These are phyloP conservation scores for Peronosclerospora sorghi DNA, from an alignment of 352 stramenopile species.

Conservation along the genomic window DNA sequence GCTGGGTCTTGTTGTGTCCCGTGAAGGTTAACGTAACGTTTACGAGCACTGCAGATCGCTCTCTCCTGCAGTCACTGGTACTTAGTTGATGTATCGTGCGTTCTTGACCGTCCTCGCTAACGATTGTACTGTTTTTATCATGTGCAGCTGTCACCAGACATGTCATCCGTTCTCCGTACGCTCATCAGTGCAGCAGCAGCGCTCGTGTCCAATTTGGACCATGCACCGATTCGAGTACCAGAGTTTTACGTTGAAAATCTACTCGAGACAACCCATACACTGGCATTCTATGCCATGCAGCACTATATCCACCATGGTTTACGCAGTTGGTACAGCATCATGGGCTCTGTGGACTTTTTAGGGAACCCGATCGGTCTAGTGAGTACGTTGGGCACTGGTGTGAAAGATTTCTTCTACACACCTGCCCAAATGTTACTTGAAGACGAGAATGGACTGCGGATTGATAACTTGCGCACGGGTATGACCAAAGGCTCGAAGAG, in stretches of 20 bases:
- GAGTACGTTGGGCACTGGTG: constrained; percentile 78
- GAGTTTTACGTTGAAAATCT: constrained; percentile 87
- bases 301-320: constrained; percentile 79
- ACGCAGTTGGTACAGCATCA: constrained; percentile 81
- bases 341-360: constrained; percentile 85
- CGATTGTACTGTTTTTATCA: constrained; percentile 1
- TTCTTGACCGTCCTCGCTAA: too few species aligned
- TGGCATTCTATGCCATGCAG: constrained; percentile 80
- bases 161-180: constrained; percentile 68
- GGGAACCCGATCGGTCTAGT: constrained; percentile 87
- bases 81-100: constrained; percentile 1
- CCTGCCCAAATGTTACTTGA: constrained; percentile 88
- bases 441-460: constrained; percentile 76
- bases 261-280: constrained; percentile 74
- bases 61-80: constrained; percentile 71
- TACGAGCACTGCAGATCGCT: constrained; percentile 71
- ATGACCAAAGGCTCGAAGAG: constrained; percentile 86
- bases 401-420: constrained; percentile 93
- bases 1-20: constrained; percentile 73
- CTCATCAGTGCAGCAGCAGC: constrained; percentile 71
- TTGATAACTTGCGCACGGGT: constrained; percentile 77
- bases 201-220: constrained; percentile 76
- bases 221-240: constrained; percentile 79
- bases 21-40: constrained; percentile 85
- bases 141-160: constrained; percentile 58